Evolutionary conservation across 2,329 filamentous ascomycete species (phyloP).

Genomic region (Albophoma yamanashiensis): DNA sequence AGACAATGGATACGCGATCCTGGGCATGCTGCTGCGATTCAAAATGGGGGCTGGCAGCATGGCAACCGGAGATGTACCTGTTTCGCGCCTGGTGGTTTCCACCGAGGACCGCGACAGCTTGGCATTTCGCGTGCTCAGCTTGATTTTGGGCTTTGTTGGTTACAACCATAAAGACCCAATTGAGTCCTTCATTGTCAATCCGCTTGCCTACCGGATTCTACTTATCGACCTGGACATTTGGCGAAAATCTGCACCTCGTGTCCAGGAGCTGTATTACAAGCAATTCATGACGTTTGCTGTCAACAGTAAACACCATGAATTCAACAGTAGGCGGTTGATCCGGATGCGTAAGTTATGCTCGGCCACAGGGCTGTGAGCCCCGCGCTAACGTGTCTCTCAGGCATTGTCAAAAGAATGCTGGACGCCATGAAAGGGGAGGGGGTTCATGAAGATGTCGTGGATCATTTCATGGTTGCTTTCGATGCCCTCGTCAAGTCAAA

Average conservation of each 20-base stretch:
- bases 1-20: slow-evolving; percentile 84
- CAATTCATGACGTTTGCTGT: slow-evolving; percentile 84
- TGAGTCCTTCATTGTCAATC: slow-evolving; percentile 90
- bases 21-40: slow-evolving; percentile 72
- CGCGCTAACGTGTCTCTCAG: slow-evolving; percentile 30
- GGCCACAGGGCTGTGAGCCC: background rate
- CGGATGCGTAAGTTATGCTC: slow-evolving; percentile 65
- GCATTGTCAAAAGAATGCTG: slow-evolving; percentile 79
- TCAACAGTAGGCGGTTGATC: slow-evolving; percentile 77
- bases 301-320: slow-evolving; percentile 85
- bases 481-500: slow-evolving; percentile 70
- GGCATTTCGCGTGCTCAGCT: slow-evolving; percentile 55
- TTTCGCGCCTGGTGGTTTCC: slow-evolving; percentile 32
- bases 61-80: slow-evolving; percentile 15
- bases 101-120: slow-evolving; percentile 44
- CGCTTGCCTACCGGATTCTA: slow-evolving; percentile 83
- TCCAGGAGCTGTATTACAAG: slow-evolving; percentile 83
- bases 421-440: slow-evolving; percentile 83
- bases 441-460: slow-evolving; percentile 60
- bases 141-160: slow-evolving; percentile 79
- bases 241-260: slow-evolving; percentile 65
- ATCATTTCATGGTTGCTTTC: slow-evolving; percentile 69
- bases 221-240: slow-evolving; percentile 91
- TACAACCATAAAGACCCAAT: slow-evolving; percentile 72
- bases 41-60: slow-evolving; percentile 54